Base-by-base conservation (phyloP, 495 filamentous ascomycete genomes). In the Aspergillus conjunctus region DNA sequence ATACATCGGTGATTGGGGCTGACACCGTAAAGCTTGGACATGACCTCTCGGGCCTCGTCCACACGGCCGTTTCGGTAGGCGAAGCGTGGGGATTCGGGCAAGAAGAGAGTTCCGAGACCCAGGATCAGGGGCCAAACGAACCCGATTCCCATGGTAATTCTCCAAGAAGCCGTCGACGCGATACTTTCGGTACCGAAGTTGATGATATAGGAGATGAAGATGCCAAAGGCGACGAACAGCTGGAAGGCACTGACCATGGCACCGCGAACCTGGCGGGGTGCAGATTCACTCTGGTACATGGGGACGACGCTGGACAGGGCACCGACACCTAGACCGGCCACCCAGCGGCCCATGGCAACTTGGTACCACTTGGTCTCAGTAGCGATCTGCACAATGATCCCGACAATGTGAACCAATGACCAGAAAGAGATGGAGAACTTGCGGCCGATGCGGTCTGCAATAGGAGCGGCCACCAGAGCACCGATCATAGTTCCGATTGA, bases 181-280 rank as follows among this genome's bases (percentile, higher is more conserved):
- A 74, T 73, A 14, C 58, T 67, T 58, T 84, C 76, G 22, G 91
- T 92, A 39, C 89, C 91, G 70, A 79, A 94, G 74, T 94, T 92
- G 80, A 93, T 81, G 73, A 89, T 86, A 73, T 91, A 86, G 61
- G 90, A 88, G 48, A 86, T 83, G 76, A 91, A 91, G 74, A 93
- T 94, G 63, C 91, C 91, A 58, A 92, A 80, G 31, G 91, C 91
- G 71, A 94, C 90, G 77, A 94, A 92, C 21, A 95, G 83, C 77
- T 95, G 91, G 79, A 95, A 94, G 44, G 83, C 82, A 52, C 83
- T 85, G 61, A 90, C 81, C 60, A 90, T 81, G 52, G 88, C 78
- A 70, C 87, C 87, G 61, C 88, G 85, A 60, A 91, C 80, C 65
- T 86, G 83, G 14, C 75, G 73, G 20, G 87, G 87, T 52, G 82